Evolutionary conservation across 805 yeast species (phyloP), one percentile per base, ranked within the genome.

Genomic region (Wickerhamomyces tratensis): DNA sequence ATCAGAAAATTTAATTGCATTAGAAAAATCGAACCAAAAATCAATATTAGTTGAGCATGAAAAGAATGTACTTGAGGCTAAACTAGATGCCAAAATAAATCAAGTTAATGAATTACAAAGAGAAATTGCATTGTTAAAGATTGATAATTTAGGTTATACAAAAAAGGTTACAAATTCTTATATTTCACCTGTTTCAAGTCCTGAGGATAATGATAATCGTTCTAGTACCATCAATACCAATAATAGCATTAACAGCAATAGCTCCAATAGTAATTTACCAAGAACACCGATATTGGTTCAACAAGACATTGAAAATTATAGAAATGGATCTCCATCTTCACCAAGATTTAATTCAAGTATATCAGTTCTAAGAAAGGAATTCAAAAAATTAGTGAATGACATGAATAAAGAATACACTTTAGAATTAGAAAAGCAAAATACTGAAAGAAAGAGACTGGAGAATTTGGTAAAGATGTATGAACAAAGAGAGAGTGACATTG

Each of bases 341-440:
- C 53, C 60, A 11, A 54, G 51, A 37, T 53, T 63, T 45, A 62
- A 61, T 39, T 64, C 72, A 1, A 49, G 56, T 48, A 74, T 74
- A 35, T 72, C 79, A 0, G 77, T 82, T 4, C 63, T 83, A 59
- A 66, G 86, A 43, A 69, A 74, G 47, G 88, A 83, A 58, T 83
- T 82, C 63, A 82, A 76, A 58, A 79, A 76, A 50, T 63, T 82
- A 40, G 77, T 82, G 5, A 63, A 69, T 25, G 79, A 77, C 35
- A 74, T 82, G 44, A 85, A 79, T 47, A 74, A 70, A 38, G 76
- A 69, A 43, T 77, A 79, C 51, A 86, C 80, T 49, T 53, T 63
- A 10, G 84, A 81, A 47, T 57, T 83, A 38, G 65, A 68, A 34
- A 69, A 71, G 48, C 86, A 81, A 57, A 67, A 76, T 37, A 59